phyloP scores from a whole-genome alignment of 225 moss, liverwort and hornwort genomes.

The Anthoceros angustus region DNA sequence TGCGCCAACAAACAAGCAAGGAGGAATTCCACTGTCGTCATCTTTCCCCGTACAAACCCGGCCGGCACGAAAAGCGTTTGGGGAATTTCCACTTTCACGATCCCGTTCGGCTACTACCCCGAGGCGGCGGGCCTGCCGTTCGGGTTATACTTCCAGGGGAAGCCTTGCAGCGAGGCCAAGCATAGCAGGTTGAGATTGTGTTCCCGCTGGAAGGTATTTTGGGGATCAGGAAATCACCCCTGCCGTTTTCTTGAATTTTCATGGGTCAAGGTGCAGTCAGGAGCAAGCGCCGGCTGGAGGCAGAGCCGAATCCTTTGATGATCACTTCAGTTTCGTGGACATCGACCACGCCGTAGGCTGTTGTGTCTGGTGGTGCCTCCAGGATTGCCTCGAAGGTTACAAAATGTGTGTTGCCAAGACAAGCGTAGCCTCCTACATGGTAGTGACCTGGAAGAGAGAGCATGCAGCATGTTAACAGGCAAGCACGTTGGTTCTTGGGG shows the following conservation, averaged over 20 bases:
- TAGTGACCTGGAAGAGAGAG: conserved; percentile 27
- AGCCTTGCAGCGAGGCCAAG: too few relatives aligned
- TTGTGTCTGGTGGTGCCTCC: conserved; percentile 25
- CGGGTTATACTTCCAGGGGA: background rate
- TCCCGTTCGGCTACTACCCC: too few relatives aligned
- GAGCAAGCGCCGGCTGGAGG: conserved; percentile 18
- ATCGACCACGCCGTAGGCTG: conserved; percentile 32
- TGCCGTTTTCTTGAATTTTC: background rate
- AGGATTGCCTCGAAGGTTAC: conserved; percentile 39
- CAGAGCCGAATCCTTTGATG: conserved; percentile 33
- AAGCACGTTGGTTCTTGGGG: background rate
- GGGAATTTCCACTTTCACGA: background rate
- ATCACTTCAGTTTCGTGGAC: conserved; percentile 23
- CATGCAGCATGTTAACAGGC: background rate
- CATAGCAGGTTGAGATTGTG: too few relatives aligned
- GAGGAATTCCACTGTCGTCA: too few relatives aligned
- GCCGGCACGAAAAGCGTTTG: background rate
- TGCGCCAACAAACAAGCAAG: too few relatives aligned
- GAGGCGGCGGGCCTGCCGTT: too few relatives aligned
- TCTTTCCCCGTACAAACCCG: too few relatives aligned
- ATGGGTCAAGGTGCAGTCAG: background rate
- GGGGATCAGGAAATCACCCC: background rate
- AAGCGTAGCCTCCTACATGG: conserved; percentile 34
- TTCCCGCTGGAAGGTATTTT: too few relatives aligned
- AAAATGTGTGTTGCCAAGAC: conserved; percentile 24